Conservation (phyloP, 2,329 filamentous ascomycete genomes). For the Microdochium trichocladiopsis region DNA sequence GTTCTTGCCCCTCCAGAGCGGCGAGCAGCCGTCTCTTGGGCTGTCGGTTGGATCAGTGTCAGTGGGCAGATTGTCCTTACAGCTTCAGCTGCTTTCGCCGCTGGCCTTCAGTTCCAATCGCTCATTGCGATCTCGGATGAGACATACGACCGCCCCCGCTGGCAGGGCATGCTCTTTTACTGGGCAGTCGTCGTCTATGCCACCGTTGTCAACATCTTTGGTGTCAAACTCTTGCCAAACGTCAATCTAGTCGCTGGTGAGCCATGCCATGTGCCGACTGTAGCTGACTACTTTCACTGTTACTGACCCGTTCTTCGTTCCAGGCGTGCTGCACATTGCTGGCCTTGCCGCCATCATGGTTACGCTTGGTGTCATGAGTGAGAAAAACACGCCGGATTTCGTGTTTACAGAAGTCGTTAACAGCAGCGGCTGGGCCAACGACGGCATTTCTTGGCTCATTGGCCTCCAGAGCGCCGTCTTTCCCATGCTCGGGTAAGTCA, state of each 20-base stretch:
- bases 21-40: constrained; percentile 27
- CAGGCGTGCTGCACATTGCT: constrained; percentile 1
- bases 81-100: constrained; percentile 38
- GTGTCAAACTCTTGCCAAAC: constrained; percentile 25
- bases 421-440: constrained; percentile 20
- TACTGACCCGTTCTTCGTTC: too few species aligned
- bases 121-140: constrained; percentile 34
- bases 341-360: constrained; percentile 19
- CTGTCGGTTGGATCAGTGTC: constrained; percentile 36
- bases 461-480: constrained; percentile 22
- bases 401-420: constrained; percentile 24
- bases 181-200: constrained; percentile 33
- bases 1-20: constrained; percentile 24
- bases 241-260: constrained; percentile 22
- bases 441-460: constrained; percentile 24
- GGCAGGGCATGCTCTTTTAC: constrained; percentile 39
- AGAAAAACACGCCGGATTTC: constrained; percentile 18
- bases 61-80: constrained; percentile 37
- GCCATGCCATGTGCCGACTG: too few species aligned
- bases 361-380: constrained; percentile 19
- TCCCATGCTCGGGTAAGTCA: constrained; percentile 23
- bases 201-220: constrained; percentile 32
- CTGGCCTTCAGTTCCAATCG: constrained; percentile 33
- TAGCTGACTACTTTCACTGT: too few species aligned
- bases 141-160: constrained; percentile 29